phyloP scores from a whole-genome alignment of 169 alveolate genomes.

The Plasmodium yoelii region DNA sequence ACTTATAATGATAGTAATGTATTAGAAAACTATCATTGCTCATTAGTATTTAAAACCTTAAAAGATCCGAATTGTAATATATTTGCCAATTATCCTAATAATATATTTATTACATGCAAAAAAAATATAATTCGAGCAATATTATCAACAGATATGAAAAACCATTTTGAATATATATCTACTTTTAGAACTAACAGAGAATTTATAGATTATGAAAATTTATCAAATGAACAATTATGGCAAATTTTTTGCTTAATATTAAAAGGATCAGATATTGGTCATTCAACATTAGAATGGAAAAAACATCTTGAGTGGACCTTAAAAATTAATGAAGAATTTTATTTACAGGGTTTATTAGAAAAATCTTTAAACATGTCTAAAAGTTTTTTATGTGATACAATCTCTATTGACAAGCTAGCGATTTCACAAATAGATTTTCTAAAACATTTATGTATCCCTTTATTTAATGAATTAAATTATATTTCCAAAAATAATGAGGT shows the following conservation, averaged over 20 bases:
- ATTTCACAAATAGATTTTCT: conserved; percentile 81
- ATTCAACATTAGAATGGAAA: conserved; percentile 90
- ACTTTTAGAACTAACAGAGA: conserved; percentile 84
- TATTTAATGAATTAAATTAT: conserved; percentile 43
- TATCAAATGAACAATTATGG: conserved; percentile 86
- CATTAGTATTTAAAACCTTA: conserved; percentile 87
- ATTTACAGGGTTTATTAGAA: conserved; percentile 91
- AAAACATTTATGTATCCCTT: conserved; percentile 73
- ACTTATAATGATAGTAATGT: conserved; percentile 94
- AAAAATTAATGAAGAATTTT: conserved; percentile 92
- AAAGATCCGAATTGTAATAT: conserved; percentile 72
- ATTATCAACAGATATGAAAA: conserved; percentile 94
- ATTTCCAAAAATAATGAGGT: conserved; percentile 41
- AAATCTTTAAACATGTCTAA: conserved; percentile 79
- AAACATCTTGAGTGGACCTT: conserved; percentile 92
- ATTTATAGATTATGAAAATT: conserved; percentile 76
- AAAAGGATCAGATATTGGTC: conserved; percentile 95
- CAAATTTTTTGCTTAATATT: conserved; percentile 88
- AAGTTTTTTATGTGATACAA: conserved; percentile 81
- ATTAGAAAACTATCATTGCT: conserved; percentile 94
- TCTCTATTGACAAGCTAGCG: conserved; percentile 78
- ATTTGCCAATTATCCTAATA: conserved; percentile 62
- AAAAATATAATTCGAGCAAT: conserved; percentile 92
- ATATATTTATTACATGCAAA: conserved; percentile 77
- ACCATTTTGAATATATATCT: conserved; percentile 92